Conservation (phyloP, 371 early-diverging fungal species). For the Amoeboaphelidium protococcarum region DNA sequence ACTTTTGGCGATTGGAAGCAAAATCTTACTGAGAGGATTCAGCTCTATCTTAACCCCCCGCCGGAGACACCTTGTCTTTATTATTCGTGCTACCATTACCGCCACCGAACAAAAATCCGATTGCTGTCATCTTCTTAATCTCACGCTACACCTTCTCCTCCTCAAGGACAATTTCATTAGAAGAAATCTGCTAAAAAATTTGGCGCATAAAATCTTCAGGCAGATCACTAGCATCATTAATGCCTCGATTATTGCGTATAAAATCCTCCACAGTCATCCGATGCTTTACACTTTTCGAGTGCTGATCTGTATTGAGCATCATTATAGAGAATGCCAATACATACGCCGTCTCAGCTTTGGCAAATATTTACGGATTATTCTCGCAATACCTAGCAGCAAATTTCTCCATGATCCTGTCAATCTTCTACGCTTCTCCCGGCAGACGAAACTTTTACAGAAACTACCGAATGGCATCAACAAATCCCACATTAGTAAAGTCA, state of each 20-base stretch:
- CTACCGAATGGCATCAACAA: conserved; percentile 25
- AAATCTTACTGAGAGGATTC: too few relatives aligned
- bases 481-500: conserved; percentile 20
- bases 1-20: too few relatives aligned
- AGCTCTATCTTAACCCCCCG: too few relatives aligned
- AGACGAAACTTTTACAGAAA: conserved; percentile 31
- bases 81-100: too few relatives aligned
- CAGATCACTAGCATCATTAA: conserved; percentile 18
- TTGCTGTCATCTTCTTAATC: conserved; percentile 8
- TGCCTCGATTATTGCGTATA: conserved; percentile 23
- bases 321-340: conserved; percentile 32
- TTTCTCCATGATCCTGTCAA: conserved; percentile 29
- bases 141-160: conserved; percentile 15
- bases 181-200: conserved; percentile 20
- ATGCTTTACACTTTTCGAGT: conserved; percentile 24
- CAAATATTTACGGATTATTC: conserved; percentile 20
- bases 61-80: too few relatives aligned
- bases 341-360: conserved; percentile 28
- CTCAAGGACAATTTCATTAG: conserved; percentile 24
- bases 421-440: conserved; percentile 34
- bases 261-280: conserved; percentile 27
- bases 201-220: conserved; percentile 16
- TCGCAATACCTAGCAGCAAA: conserved; percentile 29
- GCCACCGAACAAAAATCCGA: not conserved
- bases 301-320: conserved; percentile 34